These are phyloP conservation scores for Cryphonectria naterciae DNA, from an alignment of 2,329 filamentous ascomycete species.

Conservation along the genomic window DNA sequence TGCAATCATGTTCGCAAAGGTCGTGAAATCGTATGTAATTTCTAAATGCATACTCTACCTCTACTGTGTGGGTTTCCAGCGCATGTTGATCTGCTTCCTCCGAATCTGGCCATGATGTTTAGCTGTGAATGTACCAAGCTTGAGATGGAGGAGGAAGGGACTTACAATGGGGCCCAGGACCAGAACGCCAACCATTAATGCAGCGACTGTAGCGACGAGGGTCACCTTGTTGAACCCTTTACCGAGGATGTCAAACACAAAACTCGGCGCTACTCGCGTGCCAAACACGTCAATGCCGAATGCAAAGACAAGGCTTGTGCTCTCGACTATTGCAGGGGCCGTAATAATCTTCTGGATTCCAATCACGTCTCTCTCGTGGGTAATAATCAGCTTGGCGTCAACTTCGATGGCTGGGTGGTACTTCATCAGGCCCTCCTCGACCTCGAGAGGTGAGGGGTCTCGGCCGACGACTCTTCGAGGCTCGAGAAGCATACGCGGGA, in stretches of 20 bases:
- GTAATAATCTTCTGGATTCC: slow-evolving; percentile 76
- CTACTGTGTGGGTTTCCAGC: slow-evolving; percentile 54
- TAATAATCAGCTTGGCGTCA: slow-evolving; percentile 78
- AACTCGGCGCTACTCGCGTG: slow-evolving; percentile 83
- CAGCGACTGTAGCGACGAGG: slow-evolving; percentile 81
- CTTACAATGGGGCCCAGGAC: slow-evolving; percentile 85
- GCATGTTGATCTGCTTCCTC: slow-evolving; percentile 69
- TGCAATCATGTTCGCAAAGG: slow-evolving; percentile 9
- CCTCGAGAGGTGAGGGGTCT: slow-evolving; percentile 78
- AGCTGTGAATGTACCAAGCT: slow-evolving; percentile 34
- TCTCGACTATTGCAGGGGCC: slow-evolving; percentile 81
- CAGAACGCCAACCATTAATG: slow-evolving; percentile 75
- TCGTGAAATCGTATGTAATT: background rate
- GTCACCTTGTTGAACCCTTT: slow-evolving; percentile 92
- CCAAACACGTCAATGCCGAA: slow-evolving; percentile 90
- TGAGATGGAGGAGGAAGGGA: slow-evolving; percentile 36
- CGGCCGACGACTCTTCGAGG: slow-evolving; percentile 84
- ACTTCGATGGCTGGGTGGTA: slow-evolving; percentile 82
- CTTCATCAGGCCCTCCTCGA: slow-evolving; percentile 78
- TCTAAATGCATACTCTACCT: slow-evolving; percentile 31
- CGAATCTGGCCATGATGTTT: slow-evolving; percentile 49
- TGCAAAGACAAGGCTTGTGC: slow-evolving; percentile 86
- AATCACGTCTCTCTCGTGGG: slow-evolving; percentile 80
- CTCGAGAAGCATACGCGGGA: slow-evolving; percentile 80
- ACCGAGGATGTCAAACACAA: slow-evolving; percentile 88